Base-by-base conservation (phyloP, 1,284 basidiomycete species). In the Trichosporon sp. region DNA sequence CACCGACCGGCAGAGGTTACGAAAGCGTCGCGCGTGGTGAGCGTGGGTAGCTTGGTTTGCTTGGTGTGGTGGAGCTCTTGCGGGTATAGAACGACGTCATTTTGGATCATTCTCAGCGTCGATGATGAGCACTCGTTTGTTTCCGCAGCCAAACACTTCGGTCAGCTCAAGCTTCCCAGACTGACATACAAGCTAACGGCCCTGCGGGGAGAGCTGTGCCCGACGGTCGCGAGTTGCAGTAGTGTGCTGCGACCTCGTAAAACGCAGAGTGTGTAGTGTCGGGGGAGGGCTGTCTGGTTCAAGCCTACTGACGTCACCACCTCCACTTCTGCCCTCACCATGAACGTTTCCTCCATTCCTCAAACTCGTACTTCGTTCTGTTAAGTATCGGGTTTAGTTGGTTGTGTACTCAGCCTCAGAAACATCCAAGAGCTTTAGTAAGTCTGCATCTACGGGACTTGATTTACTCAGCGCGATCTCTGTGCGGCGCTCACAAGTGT, bases 31-130 rank as follows among this genome's bases (percentile, higher is more conserved):
- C 43, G 43, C 16, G 21, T 54, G 19, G 51, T 54, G 51, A 54
- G 21, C 51, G 51, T 54, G 51, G 51, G 51, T 21, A 54, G 51
- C 51, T 54, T 19, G 51, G 51, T 54, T 19, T 54, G 5, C 19
- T 16, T 2, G 19, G 19, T 26, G 19, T 26, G 8, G 51, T 54
- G 51, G 51, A 54, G 51, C 51, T 51, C 1, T 54, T 2, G 51
- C 51, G 51, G 51, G 51, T 16, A 7, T 26, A 7, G 21, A 54
- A 54, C 51, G 51, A 54, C 51, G 51, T 54, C 51, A 54, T 54
- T 54, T 10, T 19, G 19, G 19, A 7, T 54, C 19, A 54, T 54
- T 54, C 51, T 5, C 51, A 54, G 21, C 19, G 2, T 54, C 51
- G 21, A 54, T 54, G 51, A 54, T 19, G 19, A 26, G 14, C 19